These are phyloP conservation scores for Termitomyces sp. DNA, from an alignment of 1,284 basidiomycete species.

Conservation along the genomic window DNA sequence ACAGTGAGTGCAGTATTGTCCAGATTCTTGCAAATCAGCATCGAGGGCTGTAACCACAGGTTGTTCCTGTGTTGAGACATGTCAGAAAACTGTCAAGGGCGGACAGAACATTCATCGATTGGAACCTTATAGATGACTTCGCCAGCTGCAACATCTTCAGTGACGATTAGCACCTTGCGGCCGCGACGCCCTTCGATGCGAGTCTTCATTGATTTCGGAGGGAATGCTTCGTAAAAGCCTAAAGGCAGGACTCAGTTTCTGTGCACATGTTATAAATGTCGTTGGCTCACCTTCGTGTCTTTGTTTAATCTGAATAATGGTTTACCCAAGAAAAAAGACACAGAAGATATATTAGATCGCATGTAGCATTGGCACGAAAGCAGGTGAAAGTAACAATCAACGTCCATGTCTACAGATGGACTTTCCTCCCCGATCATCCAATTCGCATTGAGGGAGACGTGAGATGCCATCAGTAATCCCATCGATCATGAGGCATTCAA, in stretches of 20 bases:
- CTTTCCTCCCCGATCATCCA: constrained; percentile 13
- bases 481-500: constrained; percentile 31
- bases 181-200: constrained; percentile 43
- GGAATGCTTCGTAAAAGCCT: constrained; percentile 76
- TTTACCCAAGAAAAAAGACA: constrained; percentile 22
- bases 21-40: constrained; percentile 57
- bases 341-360: constrained; percentile 64
- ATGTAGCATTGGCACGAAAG: constrained; percentile 24
- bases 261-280: constrained; percentile 22
- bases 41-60: constrained; percentile 68
- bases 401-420: constrained; percentile 14
- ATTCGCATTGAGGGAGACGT: constrained; percentile 9
- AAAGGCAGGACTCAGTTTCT: constrained; percentile 25
- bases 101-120: constrained; percentile 4
- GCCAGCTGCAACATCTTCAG: constrained; percentile 61
- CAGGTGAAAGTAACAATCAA: constrained; percentile 11
- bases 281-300: constrained; percentile 70
- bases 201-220: constrained; percentile 65
- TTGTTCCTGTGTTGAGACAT: constrained; percentile 48
- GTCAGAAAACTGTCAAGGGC: constrained; percentile 7
- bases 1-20: constrained; percentile 69
- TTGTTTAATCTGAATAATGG: constrained; percentile 47
- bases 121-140: constrained; percentile 71
- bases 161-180: constrained; percentile 58
- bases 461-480: constrained; percentile 6